These are phyloP conservation scores for Aethionema arabicum DNA, from an alignment of 345 rosid genomes.

Conservation along the genomic window DNA sequence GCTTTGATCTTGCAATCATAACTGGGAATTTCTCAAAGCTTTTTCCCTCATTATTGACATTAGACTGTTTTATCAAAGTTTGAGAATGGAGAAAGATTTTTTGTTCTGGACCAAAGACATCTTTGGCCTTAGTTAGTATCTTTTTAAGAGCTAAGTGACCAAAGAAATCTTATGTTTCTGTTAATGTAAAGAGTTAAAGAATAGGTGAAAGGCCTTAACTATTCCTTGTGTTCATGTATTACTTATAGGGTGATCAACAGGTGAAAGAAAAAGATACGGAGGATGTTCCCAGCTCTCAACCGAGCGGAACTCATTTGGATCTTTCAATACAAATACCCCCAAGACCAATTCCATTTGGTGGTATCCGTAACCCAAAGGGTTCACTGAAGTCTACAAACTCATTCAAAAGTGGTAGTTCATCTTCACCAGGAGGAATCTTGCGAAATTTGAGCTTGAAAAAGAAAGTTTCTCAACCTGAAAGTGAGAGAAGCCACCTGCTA, in stretches of 20 bases:
- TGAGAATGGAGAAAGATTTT: conserved; percentile 11
- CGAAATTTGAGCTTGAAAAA: conserved; percentile 72
- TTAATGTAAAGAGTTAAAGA: background rate
- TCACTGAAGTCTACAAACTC: conserved; percentile 55
- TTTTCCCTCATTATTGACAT: background rate
- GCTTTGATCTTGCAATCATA: background rate
- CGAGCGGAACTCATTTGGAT: conserved; percentile 51
- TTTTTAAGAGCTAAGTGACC: background rate
- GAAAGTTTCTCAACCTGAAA: conserved; percentile 46
- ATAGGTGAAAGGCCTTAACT: background rate
- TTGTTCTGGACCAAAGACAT: background rate
- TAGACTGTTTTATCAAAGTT: background rate
- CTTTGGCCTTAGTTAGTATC: conserved; percentile 15
- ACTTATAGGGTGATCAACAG: conserved; percentile 47
- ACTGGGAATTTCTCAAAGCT: background rate
- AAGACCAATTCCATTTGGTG: conserved; percentile 49
- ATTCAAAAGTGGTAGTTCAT: conserved; percentile 43
- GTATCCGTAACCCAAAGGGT: conserved; percentile 44
- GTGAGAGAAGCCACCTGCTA: conserved; percentile 71
- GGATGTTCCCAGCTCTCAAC: conserved; percentile 44
- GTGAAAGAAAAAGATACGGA: conserved; percentile 39
- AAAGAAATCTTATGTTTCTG: background rate
- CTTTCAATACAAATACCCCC: conserved; percentile 85
- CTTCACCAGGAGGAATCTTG: conserved; percentile 66
- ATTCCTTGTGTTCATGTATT: conserved; percentile 15